Percentiles rank a stretch among this genome's conserved stretches.
phyloP scores from a whole-genome alignment of 2,329 filamentous ascomycete species.

The Ceratocystis huliohia region DNA sequence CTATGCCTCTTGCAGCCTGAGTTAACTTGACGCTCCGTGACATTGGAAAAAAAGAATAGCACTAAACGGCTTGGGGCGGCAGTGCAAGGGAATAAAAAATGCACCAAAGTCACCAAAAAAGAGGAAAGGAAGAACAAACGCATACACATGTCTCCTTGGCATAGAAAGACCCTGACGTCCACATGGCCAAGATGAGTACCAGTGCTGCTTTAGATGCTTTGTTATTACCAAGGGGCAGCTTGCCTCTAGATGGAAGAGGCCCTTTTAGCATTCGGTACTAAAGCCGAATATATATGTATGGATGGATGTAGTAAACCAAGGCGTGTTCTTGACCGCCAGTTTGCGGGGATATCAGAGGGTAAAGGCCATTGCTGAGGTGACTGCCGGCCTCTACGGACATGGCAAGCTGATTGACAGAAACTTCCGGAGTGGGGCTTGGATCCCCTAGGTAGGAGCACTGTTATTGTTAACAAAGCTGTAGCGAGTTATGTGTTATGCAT shows the following conservation, averaged over 20 bases:
- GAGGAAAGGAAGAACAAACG: not conserved
- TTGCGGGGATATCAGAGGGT: not conserved
- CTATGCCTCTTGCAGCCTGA: not conserved
- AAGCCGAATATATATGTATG: not conserved
- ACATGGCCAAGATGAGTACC: not conserved
- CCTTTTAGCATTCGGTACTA: not conserved
- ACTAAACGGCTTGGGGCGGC: not conserved
- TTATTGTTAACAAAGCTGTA: not conserved
- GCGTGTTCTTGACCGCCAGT: constrained; percentile 4
- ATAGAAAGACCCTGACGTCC: not conserved
- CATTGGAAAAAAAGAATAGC: not conserved
- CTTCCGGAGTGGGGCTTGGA: not conserved
- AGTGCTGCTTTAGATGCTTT: not conserved
- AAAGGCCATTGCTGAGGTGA: not conserved
- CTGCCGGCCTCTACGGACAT: not conserved
- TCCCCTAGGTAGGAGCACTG: not conserved
- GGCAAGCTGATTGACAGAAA: constrained; percentile 4
- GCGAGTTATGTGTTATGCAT: not conserved
- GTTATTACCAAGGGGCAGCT: not conserved
- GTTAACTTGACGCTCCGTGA: not conserved
- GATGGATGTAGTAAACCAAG: not conserved
- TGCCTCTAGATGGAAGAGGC: not conserved
- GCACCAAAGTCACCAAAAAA: not conserved
- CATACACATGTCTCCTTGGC: not conserved
- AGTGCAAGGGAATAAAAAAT: not conserved